A percentile compares a stretch with the other conserved stretches of the same genome.
phyloP scores from a whole-genome alignment of 2,329 filamentous ascomycete species.

The Colletotrichum kahawae region DNA sequence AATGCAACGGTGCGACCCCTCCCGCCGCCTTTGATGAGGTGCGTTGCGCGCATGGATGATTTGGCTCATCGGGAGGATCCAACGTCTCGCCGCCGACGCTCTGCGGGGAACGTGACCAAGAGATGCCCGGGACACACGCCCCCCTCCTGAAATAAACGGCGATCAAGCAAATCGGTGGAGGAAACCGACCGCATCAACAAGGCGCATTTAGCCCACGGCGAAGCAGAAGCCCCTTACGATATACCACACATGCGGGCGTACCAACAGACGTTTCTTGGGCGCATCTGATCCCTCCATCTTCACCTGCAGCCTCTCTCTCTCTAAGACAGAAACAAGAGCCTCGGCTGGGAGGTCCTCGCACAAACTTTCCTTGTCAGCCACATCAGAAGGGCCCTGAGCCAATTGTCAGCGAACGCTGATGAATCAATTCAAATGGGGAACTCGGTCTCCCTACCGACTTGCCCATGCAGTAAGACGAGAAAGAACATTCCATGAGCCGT shows the following conservation, averaged over 20 bases:
- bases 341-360: not conserved
- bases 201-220: not conserved
- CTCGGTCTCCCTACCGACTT: not conserved
- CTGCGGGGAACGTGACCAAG: not conserved
- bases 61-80: slow-evolving; percentile 23
- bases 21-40: not conserved
- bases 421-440: not conserved
- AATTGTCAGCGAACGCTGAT: not conserved
- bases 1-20: slow-evolving; percentile 3
- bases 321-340: not conserved
- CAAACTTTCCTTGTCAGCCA: not conserved
- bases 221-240: not conserved
- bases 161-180: not conserved
- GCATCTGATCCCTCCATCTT: not conserved
- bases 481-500: not conserved
- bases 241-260: not conserved
- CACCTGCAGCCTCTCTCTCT: not conserved
- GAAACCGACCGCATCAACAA: not conserved
- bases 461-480: not conserved
- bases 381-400: not conserved
- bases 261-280: not conserved
- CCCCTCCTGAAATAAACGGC: not conserved
- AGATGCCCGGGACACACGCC: not conserved
- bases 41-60: slow-evolving; percentile 16
- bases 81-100: slow-evolving; percentile 16